These are phyloP conservation scores for Auricularia sp. DNA, from an alignment of 768 basidiomycete genomes.

Conservation along the genomic window DNA sequence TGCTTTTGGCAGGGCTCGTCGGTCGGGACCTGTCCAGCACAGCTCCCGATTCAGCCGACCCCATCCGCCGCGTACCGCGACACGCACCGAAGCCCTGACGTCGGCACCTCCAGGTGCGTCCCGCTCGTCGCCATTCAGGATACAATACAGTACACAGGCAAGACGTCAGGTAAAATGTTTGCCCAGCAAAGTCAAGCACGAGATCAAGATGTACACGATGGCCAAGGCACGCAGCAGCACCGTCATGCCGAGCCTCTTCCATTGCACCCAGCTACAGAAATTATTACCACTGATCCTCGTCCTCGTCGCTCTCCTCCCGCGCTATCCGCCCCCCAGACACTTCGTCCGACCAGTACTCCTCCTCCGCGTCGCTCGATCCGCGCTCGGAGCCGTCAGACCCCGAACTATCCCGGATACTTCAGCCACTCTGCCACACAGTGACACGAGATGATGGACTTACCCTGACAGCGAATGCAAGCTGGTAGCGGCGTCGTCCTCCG, in stretches of 20 bases:
- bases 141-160: not conserved
- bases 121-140: not conserved
- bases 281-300: not conserved
- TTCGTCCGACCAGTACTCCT: not conserved
- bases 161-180: not conserved
- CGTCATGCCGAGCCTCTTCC: not conserved
- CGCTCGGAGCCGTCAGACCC: no score
- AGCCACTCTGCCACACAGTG: not conserved
- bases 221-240: not conserved
- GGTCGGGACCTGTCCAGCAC: not conserved
- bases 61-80: not conserved
- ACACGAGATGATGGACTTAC: not conserved
- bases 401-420: no score
- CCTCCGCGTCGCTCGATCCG: not conserved
- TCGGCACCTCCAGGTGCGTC: not conserved
- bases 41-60: not conserved
- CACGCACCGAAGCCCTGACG: not conserved
- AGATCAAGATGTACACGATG: not conserved
- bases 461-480: not conserved
- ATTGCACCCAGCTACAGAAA: not conserved
- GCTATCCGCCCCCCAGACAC: not conserved
- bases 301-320: not conserved
- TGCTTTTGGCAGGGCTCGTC: conserved; percentile 1
- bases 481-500: not conserved
- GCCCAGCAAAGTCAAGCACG: not conserved